Base-by-base conservation (phyloP, 2,329 filamentous ascomycete genomes). In the Colletotrichum echinochloae region DNA sequence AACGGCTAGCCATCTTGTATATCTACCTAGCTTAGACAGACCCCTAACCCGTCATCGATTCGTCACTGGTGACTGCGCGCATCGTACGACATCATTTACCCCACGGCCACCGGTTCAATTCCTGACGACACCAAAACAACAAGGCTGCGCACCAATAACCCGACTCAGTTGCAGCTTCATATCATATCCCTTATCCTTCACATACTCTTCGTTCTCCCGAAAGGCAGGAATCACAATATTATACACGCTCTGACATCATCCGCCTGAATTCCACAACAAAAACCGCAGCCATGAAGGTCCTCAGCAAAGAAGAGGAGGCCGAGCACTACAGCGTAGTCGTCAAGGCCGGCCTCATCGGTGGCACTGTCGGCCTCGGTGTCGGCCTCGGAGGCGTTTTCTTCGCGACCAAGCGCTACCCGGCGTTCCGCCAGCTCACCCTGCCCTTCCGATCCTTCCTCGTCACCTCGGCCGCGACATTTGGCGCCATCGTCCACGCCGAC, bases 361-460 rank as follows among this genome's bases (percentile, higher is more conserved):
- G 93, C 73, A 63, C 86, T 16, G 76, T 90, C 54, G 95, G 96
- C 73, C 83, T 94, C 3, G 86, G 83, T 46, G 77, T 90, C 39
- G 95, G 95, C 73, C 75, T 89, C 11, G 85, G 86, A 35, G 94
- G 90, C 77, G 91, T 97, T 30, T 72, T 88, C n/a, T 81, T 83
- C 59, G 94, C 92, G 26, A 88, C 88, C 62, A 85, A 85, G 72
- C 91, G 94, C 77, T 98, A 92, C 81, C 86, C 90, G 59, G 90
- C 90, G 76, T 93, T 98, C 86, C 90, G 93, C 74, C 83, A 86
- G 74, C 90, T 99, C 72, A 97, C 95, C 0, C 79, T 98, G 0
- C 96, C 94, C 23, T 94, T 99, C 87, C 93, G 94, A 75, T 87
- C 94, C 65, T 99, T 98, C 88, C 89, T 98, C 73, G 88, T 96